Evolutionary conservation across 768 basidiomycete species (phyloP).

Genomic region (Auricularia cornea): DNA sequence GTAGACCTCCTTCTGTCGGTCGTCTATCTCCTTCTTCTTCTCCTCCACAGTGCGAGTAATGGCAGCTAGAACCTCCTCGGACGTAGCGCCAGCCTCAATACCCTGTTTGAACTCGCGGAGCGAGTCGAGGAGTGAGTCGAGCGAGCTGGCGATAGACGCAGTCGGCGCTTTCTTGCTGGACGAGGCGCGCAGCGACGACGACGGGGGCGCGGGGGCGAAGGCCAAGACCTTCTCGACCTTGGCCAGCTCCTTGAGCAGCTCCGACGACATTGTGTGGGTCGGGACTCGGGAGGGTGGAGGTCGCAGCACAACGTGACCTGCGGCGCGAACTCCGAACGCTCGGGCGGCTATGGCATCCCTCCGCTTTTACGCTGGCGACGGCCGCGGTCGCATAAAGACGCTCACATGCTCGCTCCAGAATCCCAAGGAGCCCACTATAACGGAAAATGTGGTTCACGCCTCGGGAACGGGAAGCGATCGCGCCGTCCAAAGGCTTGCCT

Average conservation of each 20-base stretch:
- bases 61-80: conserved; percentile 40
- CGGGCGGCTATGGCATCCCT: conserved; percentile 15
- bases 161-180: conserved; percentile 6
- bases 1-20: conserved; percentile 84
- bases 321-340: background rate
- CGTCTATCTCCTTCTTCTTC: conserved; percentile 78
- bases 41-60: conserved; percentile 54
- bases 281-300: too few relatives aligned
- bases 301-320: background rate
- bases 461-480: conserved; percentile 27
- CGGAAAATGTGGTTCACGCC: conserved; percentile 5
- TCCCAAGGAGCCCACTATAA: conserved; percentile 5
- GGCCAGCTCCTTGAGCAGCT: conserved; percentile 64
- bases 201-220: conserved; percentile 21
- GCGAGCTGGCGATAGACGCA: conserved; percentile 45
- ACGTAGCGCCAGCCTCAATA: conserved; percentile 39
- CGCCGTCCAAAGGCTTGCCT: conserved; percentile 33
- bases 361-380: conserved; percentile 68
- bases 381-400: conserved; percentile 67
- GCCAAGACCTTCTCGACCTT: conserved; percentile 55
- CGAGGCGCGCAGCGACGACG: conserved; percentile 39
- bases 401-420: conserved; percentile 33
- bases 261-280: conserved; percentile 48
- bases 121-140: conserved; percentile 54
- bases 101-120: conserved; percentile 49